phyloP scores from a whole-genome alignment of 2,329 filamentous ascomycete species.

The Drechslera avenae region DNA sequence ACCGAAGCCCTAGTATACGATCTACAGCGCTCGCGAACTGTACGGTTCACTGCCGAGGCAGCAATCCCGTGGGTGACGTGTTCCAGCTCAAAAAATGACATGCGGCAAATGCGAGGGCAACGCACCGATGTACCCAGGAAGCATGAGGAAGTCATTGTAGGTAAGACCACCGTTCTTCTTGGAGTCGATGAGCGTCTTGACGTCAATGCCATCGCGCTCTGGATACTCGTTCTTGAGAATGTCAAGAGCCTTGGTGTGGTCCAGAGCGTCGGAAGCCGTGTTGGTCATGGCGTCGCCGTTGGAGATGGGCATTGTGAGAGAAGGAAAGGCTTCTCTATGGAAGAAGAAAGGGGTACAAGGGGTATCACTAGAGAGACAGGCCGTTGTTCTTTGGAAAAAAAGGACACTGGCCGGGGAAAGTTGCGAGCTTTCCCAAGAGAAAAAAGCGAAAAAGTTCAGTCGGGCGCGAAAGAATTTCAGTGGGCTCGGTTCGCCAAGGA shows the following conservation, averaged over 20 bases:
- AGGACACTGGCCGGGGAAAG: slow-evolving; percentile 62
- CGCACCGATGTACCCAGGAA: slow-evolving; percentile 91
- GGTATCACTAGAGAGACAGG: slow-evolving; percentile 38
- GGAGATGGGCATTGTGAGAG: slow-evolving; percentile 69
- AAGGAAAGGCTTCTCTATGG: slow-evolving; percentile 37
- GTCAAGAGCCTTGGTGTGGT: slow-evolving; percentile 77
- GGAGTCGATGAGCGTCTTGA: slow-evolving; percentile 86
- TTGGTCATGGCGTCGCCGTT: slow-evolving; percentile 66
- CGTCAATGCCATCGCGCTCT: slow-evolving; percentile 81
- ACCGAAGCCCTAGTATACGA: background rate
- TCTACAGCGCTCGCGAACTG: background rate
- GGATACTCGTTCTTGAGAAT: slow-evolving; percentile 78
- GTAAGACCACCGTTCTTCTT: slow-evolving; percentile 91
- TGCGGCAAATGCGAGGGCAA: slow-evolving; percentile 14
- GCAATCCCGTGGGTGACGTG: no score
- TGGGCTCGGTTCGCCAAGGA: slow-evolving; percentile 18
- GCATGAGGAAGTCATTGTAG: slow-evolving; percentile 97
- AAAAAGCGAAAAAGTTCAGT: slow-evolving; percentile 36
- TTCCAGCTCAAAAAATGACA: background rate
- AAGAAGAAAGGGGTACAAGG: slow-evolving; percentile 29
- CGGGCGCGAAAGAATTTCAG: slow-evolving; percentile 29
- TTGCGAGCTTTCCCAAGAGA: slow-evolving; percentile 55
- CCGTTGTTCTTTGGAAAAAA: slow-evolving; percentile 35
- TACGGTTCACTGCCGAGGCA: no score
- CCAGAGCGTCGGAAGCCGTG: slow-evolving; percentile 64